Evolutionary conservation across 148 eudicot species (phyloP).

Genomic region (Bassia scoparia): DNA sequence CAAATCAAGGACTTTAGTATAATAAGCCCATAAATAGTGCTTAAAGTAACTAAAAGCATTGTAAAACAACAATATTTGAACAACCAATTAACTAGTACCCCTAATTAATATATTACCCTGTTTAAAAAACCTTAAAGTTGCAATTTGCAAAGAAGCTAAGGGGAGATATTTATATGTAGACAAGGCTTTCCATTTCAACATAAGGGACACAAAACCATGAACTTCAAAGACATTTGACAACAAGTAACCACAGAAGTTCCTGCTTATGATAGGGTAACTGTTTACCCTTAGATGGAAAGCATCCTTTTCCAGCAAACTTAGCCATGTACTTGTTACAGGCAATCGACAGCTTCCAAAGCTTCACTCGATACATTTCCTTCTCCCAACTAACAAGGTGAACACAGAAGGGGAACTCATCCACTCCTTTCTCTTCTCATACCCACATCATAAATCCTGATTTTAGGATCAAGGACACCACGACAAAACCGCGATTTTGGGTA

Average conservation of each 20-base stretch:
- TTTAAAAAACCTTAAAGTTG: neutral
- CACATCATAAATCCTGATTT: constrained; percentile 42
- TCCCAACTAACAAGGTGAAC: constrained; percentile 52
- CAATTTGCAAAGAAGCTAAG: neutral
- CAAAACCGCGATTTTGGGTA: constrained; percentile 44
- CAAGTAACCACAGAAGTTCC: no score
- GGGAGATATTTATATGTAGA: neutral
- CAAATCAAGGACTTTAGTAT: neutral
- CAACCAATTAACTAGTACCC: no score
- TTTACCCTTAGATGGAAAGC: constrained; percentile 41
- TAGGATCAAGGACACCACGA: constrained; percentile 43
- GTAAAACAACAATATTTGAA: no score
- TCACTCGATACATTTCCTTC: constrained; percentile 50
- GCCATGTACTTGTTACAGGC: constrained; percentile 44
- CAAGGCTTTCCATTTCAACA: neutral
- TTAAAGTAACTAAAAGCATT: neutral
- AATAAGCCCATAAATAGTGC: neutral
- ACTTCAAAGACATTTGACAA: no score
- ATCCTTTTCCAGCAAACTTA: constrained; percentile 39
- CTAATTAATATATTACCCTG: no score
- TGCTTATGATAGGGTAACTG: no score
- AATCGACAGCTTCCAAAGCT: constrained; percentile 45
- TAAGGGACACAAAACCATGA: neutral
- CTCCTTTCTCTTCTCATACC: constrained; percentile 40
- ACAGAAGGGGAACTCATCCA: constrained; percentile 37